phyloP scores from a whole-genome alignment of 768 basidiomycete genomes.

The Paxillus involutus region DNA sequence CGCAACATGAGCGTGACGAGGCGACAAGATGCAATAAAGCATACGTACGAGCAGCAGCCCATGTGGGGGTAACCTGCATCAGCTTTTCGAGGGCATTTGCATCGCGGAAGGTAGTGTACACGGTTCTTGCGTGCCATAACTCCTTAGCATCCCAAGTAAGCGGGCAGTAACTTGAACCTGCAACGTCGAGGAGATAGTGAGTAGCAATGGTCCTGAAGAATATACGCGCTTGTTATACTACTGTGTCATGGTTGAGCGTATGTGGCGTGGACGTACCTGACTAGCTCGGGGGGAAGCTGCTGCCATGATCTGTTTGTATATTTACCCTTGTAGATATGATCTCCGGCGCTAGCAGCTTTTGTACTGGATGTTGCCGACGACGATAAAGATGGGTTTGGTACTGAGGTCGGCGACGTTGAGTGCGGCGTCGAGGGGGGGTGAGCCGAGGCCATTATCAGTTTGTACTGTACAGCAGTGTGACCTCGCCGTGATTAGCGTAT shows the following conservation, averaged over 20 bases:
- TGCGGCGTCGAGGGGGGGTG: slow-evolving; percentile 16
- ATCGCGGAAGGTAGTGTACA: slow-evolving; percentile 64
- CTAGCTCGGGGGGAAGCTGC: slow-evolving; percentile 59
- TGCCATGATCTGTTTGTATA: slow-evolving; percentile 56
- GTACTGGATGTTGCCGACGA: slow-evolving; percentile 24
- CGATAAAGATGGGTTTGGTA: slow-evolving; percentile 1
- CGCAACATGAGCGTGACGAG: slow-evolving; percentile 14
- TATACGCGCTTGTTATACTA: not conserved
- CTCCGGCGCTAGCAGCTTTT: slow-evolving; percentile 19
- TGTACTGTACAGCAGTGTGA: slow-evolving; percentile 34
- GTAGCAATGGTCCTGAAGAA: slow-evolving; percentile 36
- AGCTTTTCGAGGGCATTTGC: slow-evolving; percentile 57
- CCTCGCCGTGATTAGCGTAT: slow-evolving; percentile 37
- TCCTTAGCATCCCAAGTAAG: slow-evolving; percentile 48
- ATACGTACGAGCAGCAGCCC: slow-evolving; percentile 59
- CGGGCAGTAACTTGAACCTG: slow-evolving; percentile 46
- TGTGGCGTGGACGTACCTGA: slow-evolving; percentile 48
- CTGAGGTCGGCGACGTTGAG: slow-evolving; percentile 14
- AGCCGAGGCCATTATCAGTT: slow-evolving; percentile 29
- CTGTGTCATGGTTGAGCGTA: slow-evolving; percentile 4
- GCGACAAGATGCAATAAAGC: not conserved
- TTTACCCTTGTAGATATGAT: slow-evolving; percentile 56
- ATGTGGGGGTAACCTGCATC: slow-evolving; percentile 62
- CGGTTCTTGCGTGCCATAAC: slow-evolving; percentile 60
- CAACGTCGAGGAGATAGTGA: slow-evolving; percentile 52